phyloP scores from a whole-genome alignment of 495 filamentous ascomycete genomes.

The Podospora comata region DNA sequence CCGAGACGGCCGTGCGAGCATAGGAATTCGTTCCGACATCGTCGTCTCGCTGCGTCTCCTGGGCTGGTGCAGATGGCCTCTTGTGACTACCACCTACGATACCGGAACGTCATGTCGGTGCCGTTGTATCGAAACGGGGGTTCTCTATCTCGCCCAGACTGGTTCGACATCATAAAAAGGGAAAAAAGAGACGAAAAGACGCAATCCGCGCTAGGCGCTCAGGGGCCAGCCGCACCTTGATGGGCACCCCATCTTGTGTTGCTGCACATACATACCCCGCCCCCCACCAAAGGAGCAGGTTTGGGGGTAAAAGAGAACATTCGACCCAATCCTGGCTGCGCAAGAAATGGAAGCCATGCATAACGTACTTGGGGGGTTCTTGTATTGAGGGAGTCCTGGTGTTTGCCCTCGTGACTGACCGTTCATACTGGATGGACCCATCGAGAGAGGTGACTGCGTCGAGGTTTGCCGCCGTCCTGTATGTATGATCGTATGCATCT shows the following conservation, averaged over 20 bases:
- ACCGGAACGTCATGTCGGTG: background rate
- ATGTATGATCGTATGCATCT: constrained; percentile 1
- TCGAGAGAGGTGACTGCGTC: background rate
- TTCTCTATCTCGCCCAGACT: background rate
- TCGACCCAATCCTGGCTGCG: background rate
- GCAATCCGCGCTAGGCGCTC: constrained; percentile 3
- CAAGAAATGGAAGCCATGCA: background rate
- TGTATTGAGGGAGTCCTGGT: no score
- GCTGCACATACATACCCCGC: background rate
- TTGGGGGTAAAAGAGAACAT: background rate
- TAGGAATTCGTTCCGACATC: background rate
- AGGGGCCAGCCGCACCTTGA: constrained; percentile 7
- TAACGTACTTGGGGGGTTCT: background rate
- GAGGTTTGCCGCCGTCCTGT: background rate
- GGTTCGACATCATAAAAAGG: background rate
- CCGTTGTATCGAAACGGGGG: background rate
- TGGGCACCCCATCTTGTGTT: background rate
- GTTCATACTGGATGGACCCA: background rate
- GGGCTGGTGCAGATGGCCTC: background rate
- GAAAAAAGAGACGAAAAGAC: background rate
- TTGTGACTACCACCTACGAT: background rate
- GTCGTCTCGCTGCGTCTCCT: background rate
- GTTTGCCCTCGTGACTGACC: background rate
- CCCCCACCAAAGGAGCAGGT: background rate
- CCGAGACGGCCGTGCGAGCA: background rate